These are phyloP conservation scores for Marasmius sp. DNA, from an alignment of 1,284 basidiomycete species.

Conservation along the genomic window DNA sequence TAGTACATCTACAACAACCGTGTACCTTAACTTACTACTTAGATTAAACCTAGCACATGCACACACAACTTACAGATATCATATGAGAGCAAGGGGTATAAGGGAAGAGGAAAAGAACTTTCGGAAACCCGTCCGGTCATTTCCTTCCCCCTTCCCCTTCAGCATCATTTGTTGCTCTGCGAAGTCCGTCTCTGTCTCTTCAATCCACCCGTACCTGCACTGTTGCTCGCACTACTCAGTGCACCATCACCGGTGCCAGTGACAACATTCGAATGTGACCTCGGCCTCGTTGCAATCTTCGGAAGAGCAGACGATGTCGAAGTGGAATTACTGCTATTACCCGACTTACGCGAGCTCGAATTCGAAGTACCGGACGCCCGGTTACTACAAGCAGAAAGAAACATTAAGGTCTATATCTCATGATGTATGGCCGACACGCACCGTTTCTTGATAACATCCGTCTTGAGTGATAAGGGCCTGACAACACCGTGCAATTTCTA, in stretches of 20 bases:
- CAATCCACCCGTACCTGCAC: slow-evolving; percentile 50
- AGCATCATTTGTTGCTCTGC: slow-evolving; percentile 25
- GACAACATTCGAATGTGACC: slow-evolving; percentile 63
- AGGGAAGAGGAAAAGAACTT: neutral
- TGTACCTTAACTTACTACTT: no score
- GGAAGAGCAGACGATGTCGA: slow-evolving; percentile 43
- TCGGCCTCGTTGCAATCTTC: slow-evolving; percentile 69
- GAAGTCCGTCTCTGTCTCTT: slow-evolving; percentile 75
- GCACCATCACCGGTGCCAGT: slow-evolving; percentile 41
- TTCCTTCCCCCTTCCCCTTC: slow-evolving; percentile 24
- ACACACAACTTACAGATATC: no score
- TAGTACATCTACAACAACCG: no score
- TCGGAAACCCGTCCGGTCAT: neutral
- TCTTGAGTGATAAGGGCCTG: slow-evolving; percentile 91
- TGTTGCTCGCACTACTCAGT: slow-evolving; percentile 20
- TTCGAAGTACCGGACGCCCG: slow-evolving; percentile 73
- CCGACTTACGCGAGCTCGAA: slow-evolving; percentile 61
- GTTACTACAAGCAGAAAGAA: slow-evolving; percentile 49
- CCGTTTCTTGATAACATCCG: slow-evolving; percentile 98
- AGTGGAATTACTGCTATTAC: slow-evolving; percentile 19
- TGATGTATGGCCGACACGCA: slow-evolving; percentile 26
- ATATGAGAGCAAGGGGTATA: slow-evolving; percentile 10
- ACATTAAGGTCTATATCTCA: slow-evolving; percentile 6
- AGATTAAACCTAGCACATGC: no score
- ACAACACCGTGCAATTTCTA: slow-evolving; percentile 96